phyloP scores from a whole-genome alignment of 192 early-diverging fungal species.

The Coemansia sp. region DNA sequence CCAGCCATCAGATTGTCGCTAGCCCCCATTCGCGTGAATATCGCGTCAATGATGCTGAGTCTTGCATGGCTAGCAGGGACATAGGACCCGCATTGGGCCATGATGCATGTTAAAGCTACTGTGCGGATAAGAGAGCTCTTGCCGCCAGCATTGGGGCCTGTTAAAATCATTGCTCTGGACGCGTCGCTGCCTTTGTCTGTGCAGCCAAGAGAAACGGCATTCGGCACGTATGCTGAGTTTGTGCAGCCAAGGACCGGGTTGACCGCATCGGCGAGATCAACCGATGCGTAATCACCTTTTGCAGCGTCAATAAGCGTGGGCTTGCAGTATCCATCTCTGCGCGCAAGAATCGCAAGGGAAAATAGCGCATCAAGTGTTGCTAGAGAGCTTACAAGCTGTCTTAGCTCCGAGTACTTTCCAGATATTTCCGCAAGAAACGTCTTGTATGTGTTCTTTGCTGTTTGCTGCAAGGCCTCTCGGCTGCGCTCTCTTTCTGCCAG shows the following conservation, averaged over 20 bases:
- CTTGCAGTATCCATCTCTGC: slow-evolving; percentile 88
- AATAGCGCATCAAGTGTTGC: slow-evolving; percentile 68
- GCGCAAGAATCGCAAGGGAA: slow-evolving; percentile 69
- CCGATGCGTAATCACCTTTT: slow-evolving; percentile 66
- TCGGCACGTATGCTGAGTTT: slow-evolving; percentile 83
- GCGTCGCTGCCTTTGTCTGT: slow-evolving; percentile 32
- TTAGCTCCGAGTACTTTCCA: slow-evolving; percentile 65
- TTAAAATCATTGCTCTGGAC: slow-evolving; percentile 78
- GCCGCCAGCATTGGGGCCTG: slow-evolving; percentile 98
- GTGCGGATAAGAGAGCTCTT: slow-evolving; percentile 95
- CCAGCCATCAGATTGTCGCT: slow-evolving; percentile 94
- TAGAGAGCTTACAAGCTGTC: slow-evolving; percentile 63
- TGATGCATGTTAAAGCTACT: slow-evolving; percentile 87
- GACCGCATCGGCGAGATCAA: slow-evolving; percentile 84
- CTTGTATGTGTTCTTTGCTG: slow-evolving; percentile 71
- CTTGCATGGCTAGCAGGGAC: slow-evolving; percentile 79
- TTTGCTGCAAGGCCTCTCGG: slow-evolving; percentile 64
- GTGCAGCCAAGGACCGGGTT: slow-evolving; percentile 53
- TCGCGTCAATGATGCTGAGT: slow-evolving; percentile 85
- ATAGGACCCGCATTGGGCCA: slow-evolving; percentile 95
- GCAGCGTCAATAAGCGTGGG: slow-evolving; percentile 65
- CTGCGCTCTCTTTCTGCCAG: slow-evolving; percentile 63
- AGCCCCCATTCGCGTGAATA: slow-evolving; percentile 96
- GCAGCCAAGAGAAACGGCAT: slow-evolving; percentile 73
- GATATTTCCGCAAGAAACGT: slow-evolving; percentile 59